These are phyloP conservation scores for Ocimum tenuiflorum DNA, from an alignment of 257 asterid genomes.

Conservation along the genomic window DNA sequence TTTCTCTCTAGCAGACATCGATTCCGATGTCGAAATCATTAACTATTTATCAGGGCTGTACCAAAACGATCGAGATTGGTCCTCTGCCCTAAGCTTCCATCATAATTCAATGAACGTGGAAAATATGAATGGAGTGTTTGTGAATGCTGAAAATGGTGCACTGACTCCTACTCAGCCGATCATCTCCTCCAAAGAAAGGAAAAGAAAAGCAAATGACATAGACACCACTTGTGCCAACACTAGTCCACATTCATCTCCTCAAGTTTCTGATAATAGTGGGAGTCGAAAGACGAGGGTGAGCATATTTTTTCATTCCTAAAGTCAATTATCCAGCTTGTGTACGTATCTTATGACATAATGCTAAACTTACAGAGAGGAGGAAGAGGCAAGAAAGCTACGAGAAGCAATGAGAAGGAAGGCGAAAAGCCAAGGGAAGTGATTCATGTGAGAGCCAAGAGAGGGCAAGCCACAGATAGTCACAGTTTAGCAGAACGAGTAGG, in stretches of 20 bases:
- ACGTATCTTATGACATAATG: not conserved
- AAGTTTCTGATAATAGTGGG: slow-evolving; percentile 33
- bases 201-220: slow-evolving; percentile 34
- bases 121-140: slow-evolving; percentile 25
- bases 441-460: slow-evolving; percentile 89
- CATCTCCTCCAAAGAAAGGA: slow-evolving; percentile 19
- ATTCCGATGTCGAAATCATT: slow-evolving; percentile 33
- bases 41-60: slow-evolving; percentile 37
- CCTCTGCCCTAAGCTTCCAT: slow-evolving; percentile 24
- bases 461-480: slow-evolving; percentile 94
- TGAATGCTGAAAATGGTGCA: not conserved
- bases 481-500: slow-evolving; percentile 92
- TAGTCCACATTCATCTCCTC: slow-evolving; percentile 50
- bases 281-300: slow-evolving; percentile 36
- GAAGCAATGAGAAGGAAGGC: slow-evolving; percentile 31
- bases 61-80: slow-evolving; percentile 12
- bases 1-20: slow-evolving; percentile 35
- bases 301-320: not conserved
- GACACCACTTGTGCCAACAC: slow-evolving; percentile 23
- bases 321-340: not conserved
- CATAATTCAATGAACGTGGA: slow-evolving; percentile 16
- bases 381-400: slow-evolving; percentile 39
- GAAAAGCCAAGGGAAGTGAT: slow-evolving; percentile 56
- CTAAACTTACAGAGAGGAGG: slow-evolving; percentile 21
- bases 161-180: not conserved